Evolutionary conservation across 2,329 filamentous ascomycete genomes (phyloP), one percentile per base, ranked within the genome.

Genomic region (Pleochaeta shiraiana): DNA sequence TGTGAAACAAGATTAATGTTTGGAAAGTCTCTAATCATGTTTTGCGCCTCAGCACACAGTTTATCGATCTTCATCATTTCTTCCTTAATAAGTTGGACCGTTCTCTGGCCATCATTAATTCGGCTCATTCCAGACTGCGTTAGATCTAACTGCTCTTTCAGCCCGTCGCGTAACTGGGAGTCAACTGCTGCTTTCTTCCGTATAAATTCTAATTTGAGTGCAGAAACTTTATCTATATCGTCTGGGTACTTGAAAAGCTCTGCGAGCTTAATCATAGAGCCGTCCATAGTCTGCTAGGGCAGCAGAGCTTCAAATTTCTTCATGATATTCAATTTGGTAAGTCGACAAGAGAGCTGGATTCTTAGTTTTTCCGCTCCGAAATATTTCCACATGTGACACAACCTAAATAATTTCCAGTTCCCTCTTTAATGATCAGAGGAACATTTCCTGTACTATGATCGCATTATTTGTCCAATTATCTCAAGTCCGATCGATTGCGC

Each of bases 41-140:
- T 90, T 78, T 97, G 92, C 64, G 91, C 91, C 76, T 98, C 95
- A 68, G 91, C 90, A 77, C 93, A 98, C 68, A 98, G 83, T 76
- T 89, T 90, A 78, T 98, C 93, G 71, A 98, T 97, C 76, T 92
- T 95, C 79, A 95, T 90, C 83, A 98, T 93, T 77, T 98, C 93
- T 69, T 97, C 92, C 75, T 95, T 95, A 76, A 96, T 96, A 70
- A 87, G 83, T 73, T 89, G 87, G 39, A 98, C 88, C 67, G 89
- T 89, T 74, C 91, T 88, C 75, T 97, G 91, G 65, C 91, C 91
- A 73, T 96, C 90, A 55, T 83, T 84, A 68, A 98, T 85, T 67
- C 88, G 88, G 68, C 78, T 86, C 85, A 98, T 95, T 74, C 93
- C 93, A 69, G 87, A 83, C 77, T 97, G 92, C 12, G 93, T 96